phyloP scores from a whole-genome alignment of 345 rosid genomes.

The Citropsis articulata region DNA sequence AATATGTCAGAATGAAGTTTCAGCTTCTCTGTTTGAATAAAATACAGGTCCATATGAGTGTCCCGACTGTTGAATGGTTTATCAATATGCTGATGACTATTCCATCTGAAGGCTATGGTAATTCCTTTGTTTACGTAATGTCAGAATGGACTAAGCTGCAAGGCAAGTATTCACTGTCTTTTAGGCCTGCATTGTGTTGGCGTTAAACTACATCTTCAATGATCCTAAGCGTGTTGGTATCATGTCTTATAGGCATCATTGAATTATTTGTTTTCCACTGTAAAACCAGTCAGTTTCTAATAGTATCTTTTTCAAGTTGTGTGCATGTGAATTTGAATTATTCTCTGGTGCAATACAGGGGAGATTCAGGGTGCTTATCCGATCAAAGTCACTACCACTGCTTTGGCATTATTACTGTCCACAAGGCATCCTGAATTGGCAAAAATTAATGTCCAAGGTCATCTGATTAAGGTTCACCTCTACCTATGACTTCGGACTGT shows the following conservation, averaged over 20 bases:
- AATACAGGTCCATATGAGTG: slow-evolving; percentile 84
- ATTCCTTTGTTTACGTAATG: slow-evolving; percentile 73
- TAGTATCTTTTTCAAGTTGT: background rate
- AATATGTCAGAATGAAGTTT: slow-evolving; percentile 5
- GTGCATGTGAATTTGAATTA: too few species aligned
- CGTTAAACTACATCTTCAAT: background rate
- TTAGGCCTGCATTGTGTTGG: background rate
- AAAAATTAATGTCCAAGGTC: slow-evolving; percentile 75
- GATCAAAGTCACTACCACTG: slow-evolving; percentile 82
- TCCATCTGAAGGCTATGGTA: slow-evolving; percentile 61
- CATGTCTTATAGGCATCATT: background rate
- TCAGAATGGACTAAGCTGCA: slow-evolving; percentile 91
- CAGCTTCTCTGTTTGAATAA: slow-evolving; percentile 10
- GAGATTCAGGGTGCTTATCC: slow-evolving; percentile 88
- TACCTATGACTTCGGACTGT: background rate
- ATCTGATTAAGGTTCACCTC: slow-evolving; percentile 56
- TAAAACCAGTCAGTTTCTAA: background rate
- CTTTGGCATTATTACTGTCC: slow-evolving; percentile 74
- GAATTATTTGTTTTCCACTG: background rate
- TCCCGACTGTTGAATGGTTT: slow-evolving; percentile 70
- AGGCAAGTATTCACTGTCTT: slow-evolving; percentile 44
- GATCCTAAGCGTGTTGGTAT: background rate
- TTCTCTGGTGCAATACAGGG: slow-evolving; percentile 33
- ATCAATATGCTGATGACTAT: slow-evolving; percentile 64
- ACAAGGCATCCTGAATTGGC: slow-evolving; percentile 68